Percentiles rank a stretch among this genome's conserved stretches.
These are phyloP conservation scores for Ceratocystis colombiana DNA, from an alignment of 2,329 filamentous ascomycete genomes.

Conservation along the genomic window DNA sequence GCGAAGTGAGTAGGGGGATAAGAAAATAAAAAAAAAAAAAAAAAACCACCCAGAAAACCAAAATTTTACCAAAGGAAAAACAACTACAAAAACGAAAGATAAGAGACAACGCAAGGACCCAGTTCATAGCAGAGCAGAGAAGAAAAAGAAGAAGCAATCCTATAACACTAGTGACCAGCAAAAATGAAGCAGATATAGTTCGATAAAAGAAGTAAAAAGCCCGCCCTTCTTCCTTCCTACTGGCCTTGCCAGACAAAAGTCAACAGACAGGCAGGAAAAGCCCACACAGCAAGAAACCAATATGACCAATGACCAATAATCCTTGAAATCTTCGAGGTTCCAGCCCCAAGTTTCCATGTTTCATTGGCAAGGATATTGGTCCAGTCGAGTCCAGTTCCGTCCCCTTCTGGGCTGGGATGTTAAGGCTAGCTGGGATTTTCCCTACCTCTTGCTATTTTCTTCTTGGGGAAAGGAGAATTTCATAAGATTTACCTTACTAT, in stretches of 20 bases:
- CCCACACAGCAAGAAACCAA: neutral
- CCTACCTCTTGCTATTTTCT: neutral
- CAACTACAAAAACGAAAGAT: neutral
- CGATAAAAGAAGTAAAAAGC: neutral
- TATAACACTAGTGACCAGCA: neutral
- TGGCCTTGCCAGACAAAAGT: neutral
- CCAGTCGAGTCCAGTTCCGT: slow-evolving; percentile 16
- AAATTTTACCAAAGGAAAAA: neutral
- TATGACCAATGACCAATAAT: neutral
- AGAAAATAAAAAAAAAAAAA: neutral
- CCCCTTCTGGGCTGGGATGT: slow-evolving; percentile 7
- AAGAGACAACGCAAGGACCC: slow-evolving; percentile 6
- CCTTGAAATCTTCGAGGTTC: slow-evolving; percentile 16
- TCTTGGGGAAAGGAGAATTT: neutral
- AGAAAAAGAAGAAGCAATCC: slow-evolving; percentile 9
- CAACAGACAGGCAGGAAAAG: neutral
- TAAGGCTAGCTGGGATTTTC: slow-evolving; percentile 16
- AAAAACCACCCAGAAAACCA: neutral
- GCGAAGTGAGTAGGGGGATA: neutral
- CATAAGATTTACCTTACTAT: neutral
- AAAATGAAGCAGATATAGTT: neutral
- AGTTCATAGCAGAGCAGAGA: neutral
- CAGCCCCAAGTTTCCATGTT: slow-evolving; percentile 16
- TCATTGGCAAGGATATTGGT: slow-evolving; percentile 11
- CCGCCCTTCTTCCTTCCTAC: neutral